Base-by-base conservation (phyloP, 1,139 yeast species). In the Debaryomyces psychrophilus region DNA sequence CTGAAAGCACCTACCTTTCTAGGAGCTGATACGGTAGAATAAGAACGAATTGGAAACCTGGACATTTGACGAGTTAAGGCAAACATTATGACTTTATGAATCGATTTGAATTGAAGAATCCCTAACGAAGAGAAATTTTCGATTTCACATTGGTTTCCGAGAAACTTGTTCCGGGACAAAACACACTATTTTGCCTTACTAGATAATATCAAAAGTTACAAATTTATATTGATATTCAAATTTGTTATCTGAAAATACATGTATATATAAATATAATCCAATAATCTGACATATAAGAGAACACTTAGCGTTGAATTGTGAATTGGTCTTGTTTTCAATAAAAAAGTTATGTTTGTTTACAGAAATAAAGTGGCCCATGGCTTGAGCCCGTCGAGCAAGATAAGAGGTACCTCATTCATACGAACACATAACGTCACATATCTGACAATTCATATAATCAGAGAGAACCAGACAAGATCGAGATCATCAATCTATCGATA, bases 1-100 rank as follows among this genome's bases (percentile, higher is more conserved):
- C 84, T 81, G 57, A 85, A 72, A 29, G 84, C 81, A 8, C 87
- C 86, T 12, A 80, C 73, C 54, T 67, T 74, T 53, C 68, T 74
- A 55, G 58, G 61, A 8, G 67, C 47, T 2, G 57, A 52, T n/a
- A 58, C 56, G 8, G 73, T 63, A 41, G 78, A 62, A 55, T 70
- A 71, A 26, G 68, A 46, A 55, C 76, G 75, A 40, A 58, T 48
- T 39, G 60, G 44, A 28, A 56, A 41, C 49, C 50, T 56, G 37
- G 53, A 49, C 31, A 60, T 48, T 53, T 61, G 66, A 55, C 65
- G 63, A 22, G 62, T 46, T 39, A 51, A 43, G 37, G 54, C 53
- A 38, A 56, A 44, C 64, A 55, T 59, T 36, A 39, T 43, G 29
- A 31, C 23, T 33, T 20, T 20, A 12, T 15, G 40, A 14, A 20